Base-by-base conservation (phyloP, 371 early-diverging fungal species). In the Mortierella sp. region DNA sequence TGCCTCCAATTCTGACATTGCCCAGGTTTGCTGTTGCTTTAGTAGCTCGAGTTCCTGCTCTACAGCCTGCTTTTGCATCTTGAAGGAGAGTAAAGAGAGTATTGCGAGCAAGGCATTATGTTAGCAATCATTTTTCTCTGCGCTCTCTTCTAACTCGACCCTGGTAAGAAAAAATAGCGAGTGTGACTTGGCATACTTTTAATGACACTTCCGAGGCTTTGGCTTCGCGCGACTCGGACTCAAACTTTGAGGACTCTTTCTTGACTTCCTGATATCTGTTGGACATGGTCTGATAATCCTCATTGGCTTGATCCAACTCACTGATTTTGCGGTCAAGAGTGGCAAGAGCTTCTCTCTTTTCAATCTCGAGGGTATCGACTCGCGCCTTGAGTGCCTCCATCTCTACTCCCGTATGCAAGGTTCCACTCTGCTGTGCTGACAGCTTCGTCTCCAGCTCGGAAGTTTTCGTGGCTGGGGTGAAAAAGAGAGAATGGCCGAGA, bases 31-130 rank as follows among this genome's bases (percentile, higher is more conserved):
- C 37, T 72, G 80, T 21, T 79, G 80, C 47, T 58, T 80, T 11
- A 66, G 59, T 48, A 80, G 60, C 14, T 75, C 73, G 11, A 80
- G 59, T 23, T 80, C 81, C 60, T 80, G 81, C 7, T 80, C 71
- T 2, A 64, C 14, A 15, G 72, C 62, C 43, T 80, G 81, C 15
- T 69, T 71, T 61, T 80, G 81, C 51, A 80, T 75, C 81, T 80
- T 60, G 37, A 23, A n/a, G 29, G 30, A 28, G 51, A 37, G 16
- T 57, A 21, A 7, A 44, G 44, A 19, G 53, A 52, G 16, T 25
- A 11, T 30, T 43, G 19, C 29, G 1, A 1, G 16, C 26, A 29
- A 37, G 47, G 37, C 37, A 57, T 18, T 29, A 11, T 57, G 7
- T 55, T 1, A 47, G 5, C 14, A 44, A 11, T 18, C 28, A 37